Evolutionary conservation across 2,329 filamentous ascomycete species (phyloP).

Genomic region (Colletotrichum godetiae): DNA sequence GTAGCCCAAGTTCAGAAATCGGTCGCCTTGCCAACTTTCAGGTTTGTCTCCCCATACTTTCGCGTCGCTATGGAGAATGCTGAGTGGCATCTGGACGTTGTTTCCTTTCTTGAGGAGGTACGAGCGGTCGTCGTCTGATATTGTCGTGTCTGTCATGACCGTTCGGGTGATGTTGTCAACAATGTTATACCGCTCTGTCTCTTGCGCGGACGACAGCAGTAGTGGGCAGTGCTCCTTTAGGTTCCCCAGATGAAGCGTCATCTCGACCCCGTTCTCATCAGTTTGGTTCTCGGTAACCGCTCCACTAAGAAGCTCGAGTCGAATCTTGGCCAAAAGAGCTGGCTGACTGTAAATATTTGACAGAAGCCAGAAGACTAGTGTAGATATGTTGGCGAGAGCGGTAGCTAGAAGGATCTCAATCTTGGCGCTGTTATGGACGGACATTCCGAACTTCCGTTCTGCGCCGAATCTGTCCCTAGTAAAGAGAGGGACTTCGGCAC

Average conservation of each 20-base stretch:
- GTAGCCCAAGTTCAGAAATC: neutral
- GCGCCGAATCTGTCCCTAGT: constrained; percentile 42
- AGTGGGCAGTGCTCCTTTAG: constrained; percentile 53
- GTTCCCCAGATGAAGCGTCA: constrained; percentile 47
- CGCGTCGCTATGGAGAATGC: neutral
- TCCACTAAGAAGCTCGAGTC: constrained; percentile 39
- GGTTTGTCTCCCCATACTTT: neutral
- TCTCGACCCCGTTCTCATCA: neutral
- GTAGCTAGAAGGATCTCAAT: constrained; percentile 44
- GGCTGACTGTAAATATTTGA: constrained; percentile 43
- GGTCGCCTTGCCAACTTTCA: neutral
- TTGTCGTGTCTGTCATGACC: neutral
- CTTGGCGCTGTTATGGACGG: constrained; percentile 40
- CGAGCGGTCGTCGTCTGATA: neutral
- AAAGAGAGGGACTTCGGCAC: constrained; percentile 40
- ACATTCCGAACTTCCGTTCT: constrained; percentile 44
- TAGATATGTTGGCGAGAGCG: constrained; percentile 47
- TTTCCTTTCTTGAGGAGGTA: neutral
- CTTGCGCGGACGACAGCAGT: constrained; percentile 55
- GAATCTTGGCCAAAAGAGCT: constrained; percentile 40
- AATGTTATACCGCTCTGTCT: constrained; percentile 49
- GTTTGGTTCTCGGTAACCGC: constrained; percentile 9
- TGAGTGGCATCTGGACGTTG: neutral
- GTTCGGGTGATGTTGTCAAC: neutral
- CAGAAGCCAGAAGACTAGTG: constrained; percentile 50